A percentile compares a stretch with the other conserved stretches of the same genome.
These are phyloP conservation scores for Elongisporangium anandrum DNA, from an alignment of 352 stramenopile species.

Conservation along the genomic window DNA sequence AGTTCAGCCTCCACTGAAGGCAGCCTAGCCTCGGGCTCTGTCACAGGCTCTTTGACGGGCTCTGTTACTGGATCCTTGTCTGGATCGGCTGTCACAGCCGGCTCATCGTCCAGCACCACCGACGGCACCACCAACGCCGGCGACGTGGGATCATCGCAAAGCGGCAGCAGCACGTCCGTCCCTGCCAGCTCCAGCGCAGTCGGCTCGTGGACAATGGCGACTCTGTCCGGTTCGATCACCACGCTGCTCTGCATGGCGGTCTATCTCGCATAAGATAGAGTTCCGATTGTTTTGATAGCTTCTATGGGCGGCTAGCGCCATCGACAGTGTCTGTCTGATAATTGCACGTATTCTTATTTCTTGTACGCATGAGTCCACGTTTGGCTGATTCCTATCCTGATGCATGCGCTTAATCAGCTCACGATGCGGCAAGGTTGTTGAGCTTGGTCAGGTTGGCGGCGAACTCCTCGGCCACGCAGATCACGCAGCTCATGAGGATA, in stretches of 20 bases:
- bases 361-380: background rate
- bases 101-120: background rate
- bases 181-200: background rate
- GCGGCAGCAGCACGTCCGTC: background rate
- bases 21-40: background rate
- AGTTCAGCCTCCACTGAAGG: background rate
- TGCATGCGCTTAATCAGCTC: background rate
- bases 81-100: background rate
- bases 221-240: background rate
- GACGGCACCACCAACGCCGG: background rate
- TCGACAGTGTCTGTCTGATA: conserved; percentile 11
- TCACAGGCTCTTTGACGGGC: background rate
- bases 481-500: conserved; percentile 67
- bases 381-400: no score
- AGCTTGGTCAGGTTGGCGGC: conserved; percentile 41
- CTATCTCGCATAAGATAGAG: background rate
- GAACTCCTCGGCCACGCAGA: conserved; percentile 47
- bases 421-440: conserved; percentile 46
- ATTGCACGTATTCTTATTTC: background rate
- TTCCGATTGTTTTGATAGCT: background rate
- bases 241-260: background rate
- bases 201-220: background rate
- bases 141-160: background rate
- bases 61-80: background rate
- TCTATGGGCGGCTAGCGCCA: conserved; percentile 10